These are phyloP conservation scores for Cutaneotrichosporon sp. DNA, from an alignment of 1,284 basidiomycete species.

Conservation along the genomic window DNA sequence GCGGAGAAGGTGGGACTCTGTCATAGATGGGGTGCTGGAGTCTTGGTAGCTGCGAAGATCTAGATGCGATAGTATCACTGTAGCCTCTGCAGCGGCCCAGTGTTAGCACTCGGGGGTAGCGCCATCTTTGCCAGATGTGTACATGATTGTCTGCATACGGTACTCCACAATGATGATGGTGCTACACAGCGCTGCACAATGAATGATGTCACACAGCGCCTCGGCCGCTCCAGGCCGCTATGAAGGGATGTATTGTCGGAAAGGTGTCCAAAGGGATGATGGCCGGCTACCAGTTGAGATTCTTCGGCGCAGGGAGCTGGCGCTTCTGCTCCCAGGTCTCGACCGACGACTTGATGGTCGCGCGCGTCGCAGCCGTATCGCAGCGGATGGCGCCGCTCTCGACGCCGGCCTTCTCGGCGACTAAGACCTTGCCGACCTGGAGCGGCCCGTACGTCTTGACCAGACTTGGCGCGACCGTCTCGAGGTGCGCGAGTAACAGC, in stretches of 20 bases:
- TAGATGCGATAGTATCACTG: not conserved
- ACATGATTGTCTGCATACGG: not conserved
- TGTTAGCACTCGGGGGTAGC: too few species aligned
- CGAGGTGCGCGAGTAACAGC: constrained; percentile 63
- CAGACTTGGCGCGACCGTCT: constrained; percentile 68
- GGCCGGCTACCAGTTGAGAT: constrained; percentile 9
- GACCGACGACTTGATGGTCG: constrained; percentile 33
- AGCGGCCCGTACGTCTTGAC: constrained; percentile 64
- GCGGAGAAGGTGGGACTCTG: not conserved
- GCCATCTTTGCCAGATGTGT: not conserved
- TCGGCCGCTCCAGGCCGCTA: too few species aligned
- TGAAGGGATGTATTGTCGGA: too few species aligned
- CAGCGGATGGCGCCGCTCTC: constrained; percentile 35
- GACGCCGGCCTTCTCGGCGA: constrained; percentile 61
- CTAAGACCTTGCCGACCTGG: constrained; percentile 77
- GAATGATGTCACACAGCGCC: not conserved
- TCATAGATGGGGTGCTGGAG: too few species aligned
- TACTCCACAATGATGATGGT: not conserved
- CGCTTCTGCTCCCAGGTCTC: constrained; percentile 23
- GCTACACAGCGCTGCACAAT: not conserved
- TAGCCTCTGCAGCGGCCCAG: too few species aligned
- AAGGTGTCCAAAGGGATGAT: too few species aligned
- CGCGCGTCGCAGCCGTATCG: constrained; percentile 38
- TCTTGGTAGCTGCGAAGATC: too few species aligned
- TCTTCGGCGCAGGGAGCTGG: constrained; percentile 18